These are phyloP conservation scores for Polygonum maritimum DNA, from an alignment of 148 eudicot genomes.

Conservation along the genomic window DNA sequence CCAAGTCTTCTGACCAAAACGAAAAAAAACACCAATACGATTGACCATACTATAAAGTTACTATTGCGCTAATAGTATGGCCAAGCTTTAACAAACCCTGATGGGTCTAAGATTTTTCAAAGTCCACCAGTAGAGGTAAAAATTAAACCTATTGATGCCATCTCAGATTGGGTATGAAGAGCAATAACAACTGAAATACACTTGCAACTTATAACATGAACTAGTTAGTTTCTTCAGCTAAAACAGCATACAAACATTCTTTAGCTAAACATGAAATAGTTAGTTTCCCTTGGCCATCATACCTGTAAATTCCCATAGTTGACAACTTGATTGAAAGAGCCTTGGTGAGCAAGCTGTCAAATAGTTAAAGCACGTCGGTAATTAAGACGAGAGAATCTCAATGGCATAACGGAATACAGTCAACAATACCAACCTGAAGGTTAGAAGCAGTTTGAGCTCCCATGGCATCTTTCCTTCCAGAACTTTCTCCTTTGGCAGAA, in stretches of 20 bases:
- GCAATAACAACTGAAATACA: not conserved
- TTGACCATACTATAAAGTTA: too few species aligned
- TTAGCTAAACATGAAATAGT: not conserved
- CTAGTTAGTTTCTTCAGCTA: not conserved
- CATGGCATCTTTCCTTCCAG: conserved; percentile 44
- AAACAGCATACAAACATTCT: not conserved
- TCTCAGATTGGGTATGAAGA: not conserved
- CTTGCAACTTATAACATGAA: not conserved
- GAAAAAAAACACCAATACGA: not conserved
- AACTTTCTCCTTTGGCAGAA: conserved; percentile 59
- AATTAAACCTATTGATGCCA: not conserved
- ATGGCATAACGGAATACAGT: not conserved
- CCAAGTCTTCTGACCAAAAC: not conserved
- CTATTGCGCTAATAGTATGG: too few species aligned
- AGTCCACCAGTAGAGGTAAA: not conserved
- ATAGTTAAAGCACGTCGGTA: not conserved
- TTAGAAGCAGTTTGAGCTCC: conserved; percentile 38
- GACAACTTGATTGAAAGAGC: conserved; percentile 62
- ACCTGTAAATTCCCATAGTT: conserved; percentile 73
- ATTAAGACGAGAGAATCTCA: not conserved
- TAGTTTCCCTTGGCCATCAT: not conserved
- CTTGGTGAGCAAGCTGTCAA: conserved; percentile 74
- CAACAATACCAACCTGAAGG: conserved; percentile 35
- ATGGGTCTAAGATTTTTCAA: too few species aligned
- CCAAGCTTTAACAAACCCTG: not conserved